These are phyloP conservation scores for Melampsora americana DNA, from an alignment of 1,284 basidiomycete genomes.

Conservation along the genomic window DNA sequence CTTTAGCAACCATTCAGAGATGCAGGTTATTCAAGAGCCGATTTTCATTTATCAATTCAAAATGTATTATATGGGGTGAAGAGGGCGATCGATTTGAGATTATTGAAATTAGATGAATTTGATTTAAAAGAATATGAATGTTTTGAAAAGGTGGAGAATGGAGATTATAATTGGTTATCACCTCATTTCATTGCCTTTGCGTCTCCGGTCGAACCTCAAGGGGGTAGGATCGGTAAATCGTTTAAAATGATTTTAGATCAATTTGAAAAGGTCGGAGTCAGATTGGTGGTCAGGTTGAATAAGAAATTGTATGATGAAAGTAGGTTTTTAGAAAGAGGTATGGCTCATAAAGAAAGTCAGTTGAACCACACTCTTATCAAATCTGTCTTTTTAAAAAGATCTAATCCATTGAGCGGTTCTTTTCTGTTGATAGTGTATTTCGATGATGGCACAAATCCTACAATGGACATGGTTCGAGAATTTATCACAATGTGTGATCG, in stretches of 20 bases:
- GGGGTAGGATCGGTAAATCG: constrained; percentile 62
- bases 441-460: constrained; percentile 45
- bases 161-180: constrained; percentile 96
- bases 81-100: constrained; percentile 73
- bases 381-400: neutral
- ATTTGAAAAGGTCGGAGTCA: constrained; percentile 80
- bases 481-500: constrained; percentile 44
- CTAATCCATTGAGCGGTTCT: neutral
- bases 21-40: constrained; percentile 85
- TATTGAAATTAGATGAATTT: constrained; percentile 89
- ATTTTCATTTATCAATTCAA: constrained; percentile 79
- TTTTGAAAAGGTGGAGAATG: constrained; percentile 87
- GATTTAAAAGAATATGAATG: constrained; percentile 77
- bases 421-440: constrained; percentile 35
- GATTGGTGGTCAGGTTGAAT: constrained; percentile 90
- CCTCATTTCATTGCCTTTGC: constrained; percentile 94
- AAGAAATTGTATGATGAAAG: constrained; percentile 86
- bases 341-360: constrained; percentile 71
- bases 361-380: too few relatives aligned
- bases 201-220: constrained; percentile 70
- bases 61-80: constrained; percentile 38
- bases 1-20: constrained; percentile 78
- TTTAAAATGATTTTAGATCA: constrained; percentile 87
- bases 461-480: constrained; percentile 42
- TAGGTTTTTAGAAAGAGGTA: constrained; percentile 78